Base-by-base conservation (phyloP, 331 rosid genomes). In the Rhamnella rubrinervis region DNA sequence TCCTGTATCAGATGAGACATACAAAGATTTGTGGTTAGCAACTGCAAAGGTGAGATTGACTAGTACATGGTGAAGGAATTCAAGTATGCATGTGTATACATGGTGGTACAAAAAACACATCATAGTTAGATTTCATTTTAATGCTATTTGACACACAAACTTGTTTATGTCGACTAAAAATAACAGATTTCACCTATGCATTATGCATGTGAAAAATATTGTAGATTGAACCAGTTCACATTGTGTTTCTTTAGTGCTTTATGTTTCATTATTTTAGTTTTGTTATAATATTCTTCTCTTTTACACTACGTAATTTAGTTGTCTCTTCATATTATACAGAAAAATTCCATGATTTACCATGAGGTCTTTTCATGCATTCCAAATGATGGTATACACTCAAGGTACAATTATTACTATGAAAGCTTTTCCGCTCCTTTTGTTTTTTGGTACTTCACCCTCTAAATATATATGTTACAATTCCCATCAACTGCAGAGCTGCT, bases 281-380 rank as follows among this genome's bases (percentile, higher is more conserved):
- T 38, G 37, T 11, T 31, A 31, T 31, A 3, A 23, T n/a, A 1
- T 61, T 59, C 39, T 38, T 71, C 13, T 46, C 38, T 40, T 4
- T 20, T 40, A 15, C 16, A n/a, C 65, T 60, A 55, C 51, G 20
- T 49, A 41, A 20, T 57, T 31, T 31, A 47, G 12, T 8, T 38
- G 14, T 46, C 63, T 38, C 12, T 44, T 49, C 28, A 57, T 53
- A 37, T 57, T 39, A 40, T 52, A 19, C 82, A 83, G 87, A 75
- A 73, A 66, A 83, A 83, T 58, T 69, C 85, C 28, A 52, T 23
- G 64, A 74, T 83, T 21, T 83, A 72, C 70, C 78, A 80, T 49
- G 84, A 83, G 13, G 82, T 79, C 7, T 83, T 83, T 58, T 76
- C 84, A 61, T 83, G 87, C 68, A 73, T 80, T 56, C 87, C 87